Evolutionary conservation across 257 asterid genomes (phyloP), one percentile per base, ranked within the genome.

Genomic region (Lycium ferocissimum): DNA sequence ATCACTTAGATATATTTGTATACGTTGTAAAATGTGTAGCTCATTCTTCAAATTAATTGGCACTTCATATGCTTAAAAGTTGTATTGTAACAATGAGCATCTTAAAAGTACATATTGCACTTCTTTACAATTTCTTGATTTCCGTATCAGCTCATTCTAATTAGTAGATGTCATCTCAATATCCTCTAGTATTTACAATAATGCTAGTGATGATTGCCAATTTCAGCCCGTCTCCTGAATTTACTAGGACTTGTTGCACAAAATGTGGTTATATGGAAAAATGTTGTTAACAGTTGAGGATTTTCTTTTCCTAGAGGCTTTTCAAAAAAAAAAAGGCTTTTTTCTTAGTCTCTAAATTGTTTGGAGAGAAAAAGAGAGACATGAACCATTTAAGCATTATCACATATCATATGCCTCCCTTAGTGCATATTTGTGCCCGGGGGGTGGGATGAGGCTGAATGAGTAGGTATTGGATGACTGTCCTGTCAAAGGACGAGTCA

Each of bases 181-280:
- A 47, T 45, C 58, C 59, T 75, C 6, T 17, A 22, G 12, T 12
- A 75, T 75, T 75, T 75, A 49, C 61, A 49, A 6, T 49, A 11
- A 73, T 73, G 59, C 12, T 47, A 47, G 5, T 47, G 81, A 20
- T 73, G 81, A 73, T 47, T 75, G 61, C 81, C 43, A 75, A 22
- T 49, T 49, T 49, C 81, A 49, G 62, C 62, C 62, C 40, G 18
- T 13, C 81, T 22, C 49, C 81, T 6, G 40, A 49, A 49, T 49
- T 75, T 75, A 75, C 62, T 47, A 73, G 10, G 81, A 73, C 38
- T 73, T 73, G 61, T 12, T 73, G 81, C 43, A 73, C 1, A 0
- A 73, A 75, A 6, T 26, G 45, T 22, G 20, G 45, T 75, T 8
- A 49, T 49, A 49, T 22, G 81, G 62, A 49, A 75, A 56, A 22